phyloP scores from a whole-genome alignment of 768 basidiomycete species.

The Polyporus arcularius region DNA sequence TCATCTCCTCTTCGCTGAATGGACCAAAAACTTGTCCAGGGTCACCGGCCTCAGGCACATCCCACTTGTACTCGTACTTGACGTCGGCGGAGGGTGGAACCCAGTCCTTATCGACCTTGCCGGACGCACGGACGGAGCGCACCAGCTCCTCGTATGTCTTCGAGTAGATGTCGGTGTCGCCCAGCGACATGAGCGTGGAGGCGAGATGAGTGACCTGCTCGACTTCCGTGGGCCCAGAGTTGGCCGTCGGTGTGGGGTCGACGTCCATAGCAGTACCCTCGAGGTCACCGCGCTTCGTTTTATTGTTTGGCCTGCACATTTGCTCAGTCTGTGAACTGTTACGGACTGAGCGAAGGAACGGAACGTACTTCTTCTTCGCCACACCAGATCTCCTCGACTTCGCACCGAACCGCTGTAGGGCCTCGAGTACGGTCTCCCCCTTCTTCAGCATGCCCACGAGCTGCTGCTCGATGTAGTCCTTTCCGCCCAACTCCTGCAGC shows the following conservation, averaged over 20 bases:
- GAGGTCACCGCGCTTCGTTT: constrained; percentile 29
- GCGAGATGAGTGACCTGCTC: constrained; percentile 83
- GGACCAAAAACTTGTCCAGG: constrained; percentile 70
- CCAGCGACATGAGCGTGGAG: constrained; percentile 84
- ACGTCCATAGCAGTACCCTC: constrained; percentile 45
- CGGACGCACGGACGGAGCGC: constrained; percentile 70
- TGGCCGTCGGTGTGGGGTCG: constrained; percentile 41
- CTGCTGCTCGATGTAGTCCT: constrained; percentile 60
- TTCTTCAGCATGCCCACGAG: constrained; percentile 78
- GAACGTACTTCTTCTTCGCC: constrained; percentile 23
- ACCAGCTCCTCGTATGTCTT: constrained; percentile 86
- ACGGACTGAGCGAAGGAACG: neutral
- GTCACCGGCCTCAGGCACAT: constrained; percentile 48
- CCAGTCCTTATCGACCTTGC: constrained; percentile 69
- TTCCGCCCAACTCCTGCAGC: constrained; percentile 65
- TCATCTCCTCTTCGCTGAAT: constrained; percentile 78
- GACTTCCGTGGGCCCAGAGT: constrained; percentile 47
- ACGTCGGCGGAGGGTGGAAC: constrained; percentile 73
- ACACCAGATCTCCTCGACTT: constrained; percentile 52
- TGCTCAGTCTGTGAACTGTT: neutral
- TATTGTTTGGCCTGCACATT: constrained; percentile 31
- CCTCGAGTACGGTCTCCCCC: constrained; percentile 90
- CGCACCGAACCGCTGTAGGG: constrained; percentile 80
- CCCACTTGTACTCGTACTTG: constrained; percentile 85
- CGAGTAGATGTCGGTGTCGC: constrained; percentile 84